Evolutionary conservation across 805 yeast genomes (phyloP).

Genomic region (Starmerella geochares): DNA sequence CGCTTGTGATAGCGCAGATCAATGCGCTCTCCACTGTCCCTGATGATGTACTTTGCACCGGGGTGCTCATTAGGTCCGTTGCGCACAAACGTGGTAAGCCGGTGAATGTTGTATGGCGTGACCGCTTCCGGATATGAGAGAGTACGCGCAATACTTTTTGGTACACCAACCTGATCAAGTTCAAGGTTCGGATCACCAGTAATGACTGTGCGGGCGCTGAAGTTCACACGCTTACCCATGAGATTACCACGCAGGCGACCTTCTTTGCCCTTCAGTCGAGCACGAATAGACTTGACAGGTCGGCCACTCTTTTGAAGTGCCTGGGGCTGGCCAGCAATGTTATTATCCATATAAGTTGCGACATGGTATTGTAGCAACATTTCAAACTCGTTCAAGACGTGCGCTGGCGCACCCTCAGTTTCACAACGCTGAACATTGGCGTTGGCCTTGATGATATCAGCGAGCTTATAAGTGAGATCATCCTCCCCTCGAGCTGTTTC

Average conservation of each 20-base stretch:
- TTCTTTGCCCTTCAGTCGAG: slow-evolving; percentile 99
- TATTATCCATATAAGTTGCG: slow-evolving; percentile 99
- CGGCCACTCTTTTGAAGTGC: slow-evolving; percentile 98
- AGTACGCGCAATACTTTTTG: slow-evolving; percentile 90
- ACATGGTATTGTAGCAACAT: slow-evolving; percentile 92
- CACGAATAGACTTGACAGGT: slow-evolving; percentile 95
- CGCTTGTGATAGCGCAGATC: slow-evolving; percentile 94
- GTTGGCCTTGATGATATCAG: slow-evolving; percentile 93
- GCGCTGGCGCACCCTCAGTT: slow-evolving; percentile 98
- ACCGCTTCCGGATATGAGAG: slow-evolving; percentile 94
- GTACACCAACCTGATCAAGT: slow-evolving; percentile 98
- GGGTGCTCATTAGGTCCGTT: slow-evolving; percentile 99
- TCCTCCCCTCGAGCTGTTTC: slow-evolving; percentile 98
- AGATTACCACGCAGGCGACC: slow-evolving; percentile 97
- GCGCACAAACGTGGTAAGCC: slow-evolving; percentile 82
- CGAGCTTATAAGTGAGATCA: slow-evolving; percentile 93
- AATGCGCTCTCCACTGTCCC: slow-evolving; percentile 98
- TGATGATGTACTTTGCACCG: slow-evolving; percentile 95
- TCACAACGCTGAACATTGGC: slow-evolving; percentile 94
- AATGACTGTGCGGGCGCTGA: slow-evolving; percentile 97
- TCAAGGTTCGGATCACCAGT: slow-evolving; percentile 98
- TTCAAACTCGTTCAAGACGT: slow-evolving; percentile 93
- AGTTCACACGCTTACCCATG: slow-evolving; percentile 99
- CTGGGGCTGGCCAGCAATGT: slow-evolving; percentile 99
- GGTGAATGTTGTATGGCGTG: slow-evolving; percentile 92